These are phyloP conservation scores for Leccinum ponderosum DNA, from an alignment of 1,284 basidiomycete genomes.

Conservation along the genomic window DNA sequence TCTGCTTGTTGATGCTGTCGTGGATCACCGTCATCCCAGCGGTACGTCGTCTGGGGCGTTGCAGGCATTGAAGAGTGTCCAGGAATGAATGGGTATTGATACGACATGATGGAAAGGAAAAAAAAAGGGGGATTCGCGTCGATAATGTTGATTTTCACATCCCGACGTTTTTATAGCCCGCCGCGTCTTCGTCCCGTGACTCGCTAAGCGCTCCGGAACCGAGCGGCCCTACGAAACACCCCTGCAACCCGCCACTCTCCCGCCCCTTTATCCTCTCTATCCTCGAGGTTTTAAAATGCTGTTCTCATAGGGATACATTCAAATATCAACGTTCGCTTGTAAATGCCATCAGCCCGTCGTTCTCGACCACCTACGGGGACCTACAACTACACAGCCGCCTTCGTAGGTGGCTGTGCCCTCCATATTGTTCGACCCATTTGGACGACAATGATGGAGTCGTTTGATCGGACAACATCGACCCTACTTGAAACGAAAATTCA, in stretches of 20 bases:
- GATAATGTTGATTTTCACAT: conserved; percentile 1
- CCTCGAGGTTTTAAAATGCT: too few species aligned
- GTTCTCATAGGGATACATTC: neutral
- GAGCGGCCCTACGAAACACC: conserved; percentile 5
- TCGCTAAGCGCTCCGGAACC: conserved; percentile 22
- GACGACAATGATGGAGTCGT: neutral
- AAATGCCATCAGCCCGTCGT: neutral
- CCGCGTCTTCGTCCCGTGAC: conserved; percentile 17
- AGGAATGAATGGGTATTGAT: conserved; percentile 38
- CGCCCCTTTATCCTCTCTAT: neutral
- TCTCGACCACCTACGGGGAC: neutral
- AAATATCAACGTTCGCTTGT: neutral
- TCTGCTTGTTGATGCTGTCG: conserved; percentile 9
- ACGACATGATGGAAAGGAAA: conserved; percentile 34
- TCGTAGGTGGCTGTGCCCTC: neutral
- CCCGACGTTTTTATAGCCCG: conserved; percentile 30
- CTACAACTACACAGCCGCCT: neutral
- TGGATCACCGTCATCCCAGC: conserved; percentile 32
- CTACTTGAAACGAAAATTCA: neutral
- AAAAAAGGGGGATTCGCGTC: conserved; percentile 19
- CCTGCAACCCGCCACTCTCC: too few species aligned
- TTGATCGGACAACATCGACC: too few species aligned
- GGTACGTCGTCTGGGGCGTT: conserved; percentile 33
- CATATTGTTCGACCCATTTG: neutral
- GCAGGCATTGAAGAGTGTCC: conserved; percentile 37